These are phyloP conservation scores for Boletus rubescentipes DNA, from an alignment of 768 basidiomycete species.

Conservation along the genomic window DNA sequence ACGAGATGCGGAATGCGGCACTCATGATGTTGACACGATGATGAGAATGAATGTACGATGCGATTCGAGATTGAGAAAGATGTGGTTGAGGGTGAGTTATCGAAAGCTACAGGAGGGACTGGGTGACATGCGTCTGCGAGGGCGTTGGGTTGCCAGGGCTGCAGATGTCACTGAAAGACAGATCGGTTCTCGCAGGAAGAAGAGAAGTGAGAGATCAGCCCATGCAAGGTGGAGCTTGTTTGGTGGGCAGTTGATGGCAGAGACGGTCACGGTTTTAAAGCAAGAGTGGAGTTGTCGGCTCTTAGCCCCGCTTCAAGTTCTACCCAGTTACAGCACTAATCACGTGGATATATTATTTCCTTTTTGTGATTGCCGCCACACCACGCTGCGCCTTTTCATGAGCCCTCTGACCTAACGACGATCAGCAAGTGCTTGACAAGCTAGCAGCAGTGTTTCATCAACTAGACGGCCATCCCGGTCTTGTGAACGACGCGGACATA, in stretches of 20 bases:
- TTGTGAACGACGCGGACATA: slow-evolving; percentile 16
- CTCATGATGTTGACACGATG: slow-evolving; percentile 31
- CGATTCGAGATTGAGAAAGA: neutral
- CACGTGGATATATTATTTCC: slow-evolving; percentile 10
- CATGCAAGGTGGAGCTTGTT: slow-evolving; percentile 4
- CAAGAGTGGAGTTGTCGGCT: slow-evolving; percentile 6
- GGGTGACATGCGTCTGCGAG: slow-evolving; percentile 23
- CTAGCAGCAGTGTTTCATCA: neutral
- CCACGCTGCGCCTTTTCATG: too few species aligned
- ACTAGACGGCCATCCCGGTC: too few species aligned
- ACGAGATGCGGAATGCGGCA: slow-evolving; percentile 63
- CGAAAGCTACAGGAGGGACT: slow-evolving; percentile 4
- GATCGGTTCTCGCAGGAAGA: neutral
- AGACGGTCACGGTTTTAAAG: slow-evolving; percentile 1
- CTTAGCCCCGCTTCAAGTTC: slow-evolving; percentile 8
- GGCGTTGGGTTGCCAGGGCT: slow-evolving; percentile 23
- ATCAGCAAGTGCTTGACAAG: neutral
- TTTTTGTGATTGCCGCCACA: slow-evolving; percentile 1
- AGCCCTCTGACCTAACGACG: neutral
- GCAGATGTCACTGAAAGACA: neutral
- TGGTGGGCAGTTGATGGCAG: neutral
- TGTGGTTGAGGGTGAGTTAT: slow-evolving; percentile 9
- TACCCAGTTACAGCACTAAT: too few species aligned
- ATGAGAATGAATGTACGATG: neutral
- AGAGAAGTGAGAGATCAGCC: slow-evolving; percentile 11